Conservation (phyloP, 257 asterid species). For the Capsicum rhomboideum region DNA sequence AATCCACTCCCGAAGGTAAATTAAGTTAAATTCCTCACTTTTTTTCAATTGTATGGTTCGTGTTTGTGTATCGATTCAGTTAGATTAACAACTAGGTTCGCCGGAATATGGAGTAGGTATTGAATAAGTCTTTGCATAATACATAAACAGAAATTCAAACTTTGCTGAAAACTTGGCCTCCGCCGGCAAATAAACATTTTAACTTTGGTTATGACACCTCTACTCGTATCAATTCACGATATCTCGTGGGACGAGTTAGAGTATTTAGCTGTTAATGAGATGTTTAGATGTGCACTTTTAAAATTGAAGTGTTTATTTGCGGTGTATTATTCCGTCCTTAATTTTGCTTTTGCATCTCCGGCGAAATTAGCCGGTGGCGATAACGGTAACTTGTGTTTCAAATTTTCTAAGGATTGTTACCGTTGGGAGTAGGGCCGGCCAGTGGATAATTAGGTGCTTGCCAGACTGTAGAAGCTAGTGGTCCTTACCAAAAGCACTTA, state of each 20-base stretch:
- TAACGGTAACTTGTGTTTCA: constrained; percentile 10
- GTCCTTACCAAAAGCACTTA: neutral
- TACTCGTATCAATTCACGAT: too few species aligned
- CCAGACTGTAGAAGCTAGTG: neutral
- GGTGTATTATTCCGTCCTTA: too few species aligned
- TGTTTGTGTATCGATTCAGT: neutral
- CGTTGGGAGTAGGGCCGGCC: constrained; percentile 22
- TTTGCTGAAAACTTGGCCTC: too few species aligned
- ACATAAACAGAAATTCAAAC: too few species aligned
- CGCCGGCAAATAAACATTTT: too few species aligned
- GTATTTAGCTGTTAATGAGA: too few species aligned
- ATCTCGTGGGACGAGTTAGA: too few species aligned
- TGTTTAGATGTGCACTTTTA: too few species aligned
- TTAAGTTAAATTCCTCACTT: neutral
- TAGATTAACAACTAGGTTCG: neutral
- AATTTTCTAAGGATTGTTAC: constrained; percentile 28
- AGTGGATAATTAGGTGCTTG: neutral
- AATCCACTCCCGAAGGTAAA: constrained; percentile 73
- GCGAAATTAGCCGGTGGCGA: constrained; percentile 3
- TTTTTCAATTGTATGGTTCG: neutral
- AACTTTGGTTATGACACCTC: too few species aligned
- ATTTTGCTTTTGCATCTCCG: neutral
- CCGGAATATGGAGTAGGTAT: neutral
- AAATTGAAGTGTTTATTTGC: too few species aligned
- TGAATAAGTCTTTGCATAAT: neutral